Base-by-base conservation (phyloP, 78 protist species). In the Planoprotostelium fungivorum region DNA sequence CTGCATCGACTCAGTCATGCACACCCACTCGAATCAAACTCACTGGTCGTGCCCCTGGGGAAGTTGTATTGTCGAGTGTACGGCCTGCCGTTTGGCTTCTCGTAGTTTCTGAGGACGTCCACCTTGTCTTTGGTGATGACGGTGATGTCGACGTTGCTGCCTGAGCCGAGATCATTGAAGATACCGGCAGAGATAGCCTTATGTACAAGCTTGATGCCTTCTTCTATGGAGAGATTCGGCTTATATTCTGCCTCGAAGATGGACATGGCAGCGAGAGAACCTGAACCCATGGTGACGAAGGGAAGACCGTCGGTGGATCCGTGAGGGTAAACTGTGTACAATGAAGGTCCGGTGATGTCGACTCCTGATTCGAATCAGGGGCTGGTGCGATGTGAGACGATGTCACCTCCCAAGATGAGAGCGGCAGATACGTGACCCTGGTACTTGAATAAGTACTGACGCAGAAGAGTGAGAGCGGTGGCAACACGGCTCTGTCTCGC, bases 201-300 rank as follows among this genome's bases (percentile, higher is more conserved):
- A 29, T 91, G 94, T 73, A 96, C 99, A 0, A 99, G 89, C 36
- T 31, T 31, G 73, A 92, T 93, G 16, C 98, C 99, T 90, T 99
- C 98, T 29, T 97, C 98, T 73, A 85, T 91, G 37, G 91, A 91
- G 96, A 99, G 88, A 89, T 93, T 91, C 1, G 84, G 90, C 91
- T 93, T 94, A 91, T 85, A 99, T 86, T 95, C 90, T 0, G 97
- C 86, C 93, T 99, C 99, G 35, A 98, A 93, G 36, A 98, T 95
- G 1, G 98, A 93, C 99, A 97, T 97, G 34, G 99, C 99, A 0
- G 99, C 98, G 1, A 99, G 94, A 29, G 99, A 97, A 37, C 99
- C 99, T 9, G 98, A 96, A 38, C 99, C 99, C 99, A 99, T 98
- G 34, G 99, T 97, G 28, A 97, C 98, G 91, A 92, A 99, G 1